Base-by-base conservation (phyloP, 345 rosid species). In the Psidium guajava region DNA sequence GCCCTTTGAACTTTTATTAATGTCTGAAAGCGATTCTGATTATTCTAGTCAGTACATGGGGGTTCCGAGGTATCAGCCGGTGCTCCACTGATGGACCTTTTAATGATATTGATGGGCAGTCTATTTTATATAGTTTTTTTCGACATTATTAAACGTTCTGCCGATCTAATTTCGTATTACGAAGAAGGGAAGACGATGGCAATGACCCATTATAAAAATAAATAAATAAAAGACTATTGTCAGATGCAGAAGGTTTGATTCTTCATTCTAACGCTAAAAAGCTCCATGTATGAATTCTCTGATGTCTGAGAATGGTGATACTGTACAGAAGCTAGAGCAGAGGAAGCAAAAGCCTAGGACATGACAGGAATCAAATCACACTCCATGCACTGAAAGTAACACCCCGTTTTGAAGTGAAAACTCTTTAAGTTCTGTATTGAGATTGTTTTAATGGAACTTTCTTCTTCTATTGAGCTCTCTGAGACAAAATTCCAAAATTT, bases 401-500 rank as follows among this genome's bases (percentile, higher is more conserved):
- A 69, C 77, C 44, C 24, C 32, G 47, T 69, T 4, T 8, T 69
- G 77, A 32, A 69, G 47, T 40, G 47, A 69, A 69, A 69, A 69
- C 77, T 69, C 77, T 69, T 42, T 3, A 32, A 32, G 40, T 40
- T 69, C 47, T 69, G 77, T 69, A 69, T 36, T 69, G 6, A 36
- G 77, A 18, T 69, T 20, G 13, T 69, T 18, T 4, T 47, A 84
- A 44, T 50, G 73, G 15, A 27, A 25, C 47, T 47, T 58, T 54
- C 21, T 82, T 73, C 54, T 52, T 54, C 20, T 81, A 13, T 75
- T 55, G 75, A 18, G 47, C 58, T 75, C 82, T 49, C 56, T 51
- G 22, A 87, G 84, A 90, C 40, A 87, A 51, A 58, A 58, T 61
- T 88, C 83, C 80, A 73, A 87, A 55, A 87, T 84, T 80, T 84